These are phyloP conservation scores for Fraxinus xanthoxyloides DNA, from an alignment of 305 asterid species.

Conservation along the genomic window DNA sequence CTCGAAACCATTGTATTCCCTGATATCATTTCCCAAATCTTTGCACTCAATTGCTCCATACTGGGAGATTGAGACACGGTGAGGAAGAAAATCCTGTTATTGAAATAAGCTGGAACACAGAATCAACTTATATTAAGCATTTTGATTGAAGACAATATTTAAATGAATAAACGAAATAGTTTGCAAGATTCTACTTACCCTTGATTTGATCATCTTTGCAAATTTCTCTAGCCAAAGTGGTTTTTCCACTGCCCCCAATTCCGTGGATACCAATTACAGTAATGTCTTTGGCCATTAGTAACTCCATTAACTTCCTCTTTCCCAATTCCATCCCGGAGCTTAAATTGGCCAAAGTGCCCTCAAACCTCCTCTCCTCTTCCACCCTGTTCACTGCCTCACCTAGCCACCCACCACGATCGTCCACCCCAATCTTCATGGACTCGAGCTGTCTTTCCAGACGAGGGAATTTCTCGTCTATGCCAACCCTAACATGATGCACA, in stretches of 20 bases:
- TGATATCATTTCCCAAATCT: slow-evolving; percentile 57
- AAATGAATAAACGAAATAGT: not conserved
- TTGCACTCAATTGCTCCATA: slow-evolving; percentile 62
- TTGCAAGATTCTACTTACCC: slow-evolving; percentile 35
- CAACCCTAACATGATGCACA: slow-evolving; percentile 73
- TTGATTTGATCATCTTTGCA: slow-evolving; percentile 62
- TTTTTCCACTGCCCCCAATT: slow-evolving; percentile 89
- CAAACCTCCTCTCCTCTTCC: slow-evolving; percentile 67
- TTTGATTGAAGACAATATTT: not conserved
- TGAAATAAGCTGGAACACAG: slow-evolving; percentile 55
- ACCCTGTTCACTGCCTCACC: slow-evolving; percentile 77
- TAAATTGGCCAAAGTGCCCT: slow-evolving; percentile 53
- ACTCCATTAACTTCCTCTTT: slow-evolving; percentile 66
- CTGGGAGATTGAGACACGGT: slow-evolving; percentile 92
- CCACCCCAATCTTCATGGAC: slow-evolving; percentile 66
- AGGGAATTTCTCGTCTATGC: slow-evolving; percentile 65
- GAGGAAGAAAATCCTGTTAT: slow-evolving; percentile 52
- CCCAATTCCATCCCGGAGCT: slow-evolving; percentile 77
- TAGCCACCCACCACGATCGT: slow-evolving; percentile 49
- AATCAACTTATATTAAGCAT: not conserved
- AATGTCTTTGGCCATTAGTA: slow-evolving; percentile 43
- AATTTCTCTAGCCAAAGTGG: slow-evolving; percentile 88
- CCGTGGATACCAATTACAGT: slow-evolving; percentile 72
- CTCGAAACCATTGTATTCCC: slow-evolving; percentile 29
- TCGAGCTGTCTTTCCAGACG: slow-evolving; percentile 73